These are phyloP conservation scores for Aspergillus quadricinctus DNA, from an alignment of 2,329 filamentous ascomycete species.

Conservation along the genomic window DNA sequence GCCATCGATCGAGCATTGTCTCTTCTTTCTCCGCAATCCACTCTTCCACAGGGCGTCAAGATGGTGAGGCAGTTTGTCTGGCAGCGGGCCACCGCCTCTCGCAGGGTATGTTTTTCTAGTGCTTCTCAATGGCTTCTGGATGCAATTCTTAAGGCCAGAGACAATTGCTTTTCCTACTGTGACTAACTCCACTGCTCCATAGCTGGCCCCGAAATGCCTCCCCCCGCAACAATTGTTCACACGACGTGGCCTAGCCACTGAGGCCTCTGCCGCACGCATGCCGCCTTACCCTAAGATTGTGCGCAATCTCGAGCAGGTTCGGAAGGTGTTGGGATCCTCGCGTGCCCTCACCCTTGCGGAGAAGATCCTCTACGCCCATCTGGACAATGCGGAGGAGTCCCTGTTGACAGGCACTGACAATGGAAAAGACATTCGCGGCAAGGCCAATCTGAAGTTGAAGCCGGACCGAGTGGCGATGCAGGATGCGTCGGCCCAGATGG, in stretches of 20 bases:
- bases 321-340: constrained; percentile 62
- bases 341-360: constrained; percentile 79
- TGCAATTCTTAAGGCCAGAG: not conserved
- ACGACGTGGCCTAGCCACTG: constrained; percentile 35
- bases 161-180: not conserved
- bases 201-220: constrained; percentile 32
- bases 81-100: constrained; percentile 35
- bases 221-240: constrained; percentile 26
- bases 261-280: constrained; percentile 49
- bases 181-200: constrained; percentile 10
- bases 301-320: constrained; percentile 70
- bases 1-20: not conserved
- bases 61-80: constrained; percentile 40
- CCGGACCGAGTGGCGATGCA: constrained; percentile 98
- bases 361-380: constrained; percentile 96
- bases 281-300: constrained; percentile 82
- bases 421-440: constrained; percentile 77
- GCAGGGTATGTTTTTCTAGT: constrained; percentile 28
- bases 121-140: not conserved
- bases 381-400: constrained; percentile 84
- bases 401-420: constrained; percentile 77
- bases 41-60: constrained; percentile 11
- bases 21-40: not conserved
- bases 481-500: constrained; percentile 98
- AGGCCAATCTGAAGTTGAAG: constrained; percentile 92